Conservation (phyloP, 2,329 filamentous ascomycete species). For the Setomelanomma holmii region DNA sequence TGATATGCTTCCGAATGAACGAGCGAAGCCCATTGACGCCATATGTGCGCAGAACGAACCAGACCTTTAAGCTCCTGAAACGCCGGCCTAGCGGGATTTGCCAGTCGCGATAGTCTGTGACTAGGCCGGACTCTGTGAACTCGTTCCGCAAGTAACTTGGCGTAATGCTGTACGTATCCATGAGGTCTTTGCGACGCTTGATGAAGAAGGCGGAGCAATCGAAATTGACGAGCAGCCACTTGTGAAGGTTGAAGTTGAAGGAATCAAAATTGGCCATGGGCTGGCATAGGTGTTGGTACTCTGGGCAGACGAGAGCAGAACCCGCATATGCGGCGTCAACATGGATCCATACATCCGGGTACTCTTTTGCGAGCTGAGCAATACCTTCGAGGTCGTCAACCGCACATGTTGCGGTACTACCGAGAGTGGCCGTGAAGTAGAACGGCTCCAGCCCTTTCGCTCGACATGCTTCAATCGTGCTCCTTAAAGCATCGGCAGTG, state of each 20-base stretch:
- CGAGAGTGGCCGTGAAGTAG: conserved; percentile 82
- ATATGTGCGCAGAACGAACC: conserved; percentile 89
- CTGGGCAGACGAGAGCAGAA: conserved; percentile 79
- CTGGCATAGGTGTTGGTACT: conserved; percentile 73
- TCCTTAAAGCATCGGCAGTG: conserved; percentile 68
- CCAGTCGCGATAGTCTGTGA: conserved; percentile 97
- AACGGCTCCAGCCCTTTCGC: conserved; percentile 80
- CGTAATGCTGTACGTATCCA: conserved; percentile 77
- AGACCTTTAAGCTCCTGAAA: conserved; percentile 90
- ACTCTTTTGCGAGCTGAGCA: conserved; percentile 60
- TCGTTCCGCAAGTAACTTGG: conserved; percentile 83
- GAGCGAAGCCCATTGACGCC: conserved; percentile 77
- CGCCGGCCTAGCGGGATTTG: conserved; percentile 90
- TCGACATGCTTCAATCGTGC: conserved; percentile 69
- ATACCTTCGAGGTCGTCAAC: conserved; percentile 82
- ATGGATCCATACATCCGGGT: conserved; percentile 82
- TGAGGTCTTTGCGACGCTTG: conserved; percentile 76
- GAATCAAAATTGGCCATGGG: conserved; percentile 76
- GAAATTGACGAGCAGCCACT: conserved; percentile 95
- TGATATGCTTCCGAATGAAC: conserved; percentile 74
- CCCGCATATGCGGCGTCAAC: conserved; percentile 94
- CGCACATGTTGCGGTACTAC: conserved; percentile 87
- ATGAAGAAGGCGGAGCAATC: conserved; percentile 82
- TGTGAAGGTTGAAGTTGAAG: conserved; percentile 96
- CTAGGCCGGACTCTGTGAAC: conserved; percentile 80